Percentiles rank a stretch among this genome's conserved stretches.
Evolutionary conservation across 73 alveolate species (phyloP).

Genomic region (Uronychia setigera): DNA sequence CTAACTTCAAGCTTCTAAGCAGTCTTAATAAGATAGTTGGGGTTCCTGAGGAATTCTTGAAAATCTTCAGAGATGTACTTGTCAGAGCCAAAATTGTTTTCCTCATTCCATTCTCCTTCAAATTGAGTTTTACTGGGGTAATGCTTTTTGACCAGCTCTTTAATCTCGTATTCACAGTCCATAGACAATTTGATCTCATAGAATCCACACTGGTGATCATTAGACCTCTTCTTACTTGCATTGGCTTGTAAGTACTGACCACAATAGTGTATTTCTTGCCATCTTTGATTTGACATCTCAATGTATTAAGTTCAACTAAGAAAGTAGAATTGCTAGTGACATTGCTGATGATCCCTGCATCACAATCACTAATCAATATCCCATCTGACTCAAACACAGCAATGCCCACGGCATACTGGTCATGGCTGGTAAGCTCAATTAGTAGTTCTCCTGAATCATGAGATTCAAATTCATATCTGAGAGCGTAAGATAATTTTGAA

Average conservation of each 20-base stretch:
- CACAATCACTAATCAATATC: neutral
- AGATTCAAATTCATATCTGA: neutral
- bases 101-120: conserved; percentile 14
- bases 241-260: conserved; percentile 6
- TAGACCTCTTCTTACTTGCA: neutral
- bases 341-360: neutral
- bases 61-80: neutral
- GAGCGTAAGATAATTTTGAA: too few relatives aligned
- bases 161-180: conserved; percentile 1
- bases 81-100: conserved; percentile 6
- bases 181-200: neutral
- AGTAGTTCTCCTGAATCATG: neutral
- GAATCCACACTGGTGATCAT: neutral
- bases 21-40: neutral
- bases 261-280: conserved; percentile 3
- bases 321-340: conserved; percentile 8
- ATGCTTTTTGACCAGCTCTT: neutral
- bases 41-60: neutral
- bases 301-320: conserved; percentile 7
- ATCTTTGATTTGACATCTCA: neutral
- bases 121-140: neutral
- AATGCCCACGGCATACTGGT: conserved; percentile 3
- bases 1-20: neutral
- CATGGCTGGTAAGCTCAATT: neutral
- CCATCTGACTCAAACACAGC: neutral